Evolutionary conservation across 2,329 filamentous ascomycete genomes (phyloP).

Genomic region (Monilinia aucupariae): DNA sequence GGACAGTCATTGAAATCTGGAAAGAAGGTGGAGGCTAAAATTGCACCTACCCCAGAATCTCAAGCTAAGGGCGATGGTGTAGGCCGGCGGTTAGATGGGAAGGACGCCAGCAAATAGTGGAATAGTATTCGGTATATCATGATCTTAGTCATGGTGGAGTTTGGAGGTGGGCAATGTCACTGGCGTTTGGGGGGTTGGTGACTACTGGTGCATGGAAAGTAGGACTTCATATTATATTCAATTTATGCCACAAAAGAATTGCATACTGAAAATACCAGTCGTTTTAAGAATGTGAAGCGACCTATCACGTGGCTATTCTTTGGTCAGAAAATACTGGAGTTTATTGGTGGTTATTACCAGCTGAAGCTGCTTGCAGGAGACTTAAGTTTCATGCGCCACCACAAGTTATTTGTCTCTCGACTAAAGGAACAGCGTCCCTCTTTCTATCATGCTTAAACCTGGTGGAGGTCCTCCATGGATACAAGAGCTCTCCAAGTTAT

Average conservation of each 20-base stretch:
- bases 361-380: background rate
- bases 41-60: constrained; percentile 23
- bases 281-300: background rate
- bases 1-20: constrained; percentile 71
- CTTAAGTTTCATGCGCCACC: background rate
- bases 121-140: background rate
- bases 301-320: background rate
- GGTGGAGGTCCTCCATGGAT: background rate
- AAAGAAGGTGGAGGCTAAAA: constrained; percentile 49
- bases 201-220: background rate
- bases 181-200: background rate
- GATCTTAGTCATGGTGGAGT: background rate
- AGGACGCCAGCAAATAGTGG: constrained; percentile 1
- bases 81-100: constrained; percentile 28
- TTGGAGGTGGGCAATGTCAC: background rate
- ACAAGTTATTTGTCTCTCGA: background rate
- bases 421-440: background rate
- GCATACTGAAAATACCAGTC: background rate
- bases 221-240: background rate
- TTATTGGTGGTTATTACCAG: background rate
- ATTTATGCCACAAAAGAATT: background rate
- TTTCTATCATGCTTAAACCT: too few species aligned
- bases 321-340: background rate
- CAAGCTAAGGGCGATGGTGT: constrained; percentile 13
- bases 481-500: background rate